Conservation (phyloP, 495 filamentous ascomycete species). For the Hypomontagnella monticulosa region DNA sequence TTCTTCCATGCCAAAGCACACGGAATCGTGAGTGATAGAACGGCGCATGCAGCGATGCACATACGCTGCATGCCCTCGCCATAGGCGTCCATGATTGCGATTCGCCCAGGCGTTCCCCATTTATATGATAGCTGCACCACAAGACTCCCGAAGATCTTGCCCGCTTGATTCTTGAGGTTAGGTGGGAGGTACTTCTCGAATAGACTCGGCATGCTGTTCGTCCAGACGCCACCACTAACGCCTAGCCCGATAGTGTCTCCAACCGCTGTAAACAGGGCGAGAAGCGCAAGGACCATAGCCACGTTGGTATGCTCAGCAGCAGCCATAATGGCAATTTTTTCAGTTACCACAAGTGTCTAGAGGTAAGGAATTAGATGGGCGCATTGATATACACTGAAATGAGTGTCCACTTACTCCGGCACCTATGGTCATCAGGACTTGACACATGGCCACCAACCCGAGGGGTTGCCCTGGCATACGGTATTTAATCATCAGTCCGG, state of each 20-base stretch:
- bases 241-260: slow-evolving; percentile 65
- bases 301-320: slow-evolving; percentile 65
- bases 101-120: slow-evolving; percentile 49
- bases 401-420: slow-evolving; percentile 41
- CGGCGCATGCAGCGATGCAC: slow-evolving; percentile 51
- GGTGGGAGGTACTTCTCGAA: slow-evolving; percentile 60
- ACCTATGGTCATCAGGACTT: slow-evolving; percentile 73
- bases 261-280: slow-evolving; percentile 60
- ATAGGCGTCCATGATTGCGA: slow-evolving; percentile 60
- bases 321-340: slow-evolving; percentile 66
- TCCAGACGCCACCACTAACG: slow-evolving; percentile 67
- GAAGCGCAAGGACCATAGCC: slow-evolving; percentile 64
- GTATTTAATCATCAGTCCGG: slow-evolving; percentile 73
- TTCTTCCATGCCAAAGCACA: slow-evolving; percentile 54
- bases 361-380: background rate
- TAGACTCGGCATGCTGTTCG: slow-evolving; percentile 55
- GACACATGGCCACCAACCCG: slow-evolving; percentile 70
- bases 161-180: background rate
- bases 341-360: slow-evolving; percentile 54
- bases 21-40: slow-evolving; percentile 46
- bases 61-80: slow-evolving; percentile 55
- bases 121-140: slow-evolving; percentile 55
- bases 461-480: slow-evolving; percentile 57
- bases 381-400: background rate
- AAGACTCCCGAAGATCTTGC: slow-evolving; percentile 59